Evolutionary conservation across 179 eudicot genomes (phyloP), one percentile per base, ranked within the genome.

Genomic region (Vitellaria paradoxa): DNA sequence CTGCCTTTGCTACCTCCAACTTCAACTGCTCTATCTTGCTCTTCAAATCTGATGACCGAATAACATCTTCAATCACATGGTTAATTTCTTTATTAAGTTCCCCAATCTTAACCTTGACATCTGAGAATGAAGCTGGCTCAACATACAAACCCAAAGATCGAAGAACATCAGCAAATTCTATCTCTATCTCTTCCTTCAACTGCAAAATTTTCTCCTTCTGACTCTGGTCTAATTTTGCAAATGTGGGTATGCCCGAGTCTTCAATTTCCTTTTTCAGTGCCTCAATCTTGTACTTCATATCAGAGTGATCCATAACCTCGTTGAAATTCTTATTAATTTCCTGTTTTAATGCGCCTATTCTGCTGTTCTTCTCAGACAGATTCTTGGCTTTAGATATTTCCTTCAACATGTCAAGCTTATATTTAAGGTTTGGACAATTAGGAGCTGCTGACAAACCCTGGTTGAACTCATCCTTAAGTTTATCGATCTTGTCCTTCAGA

Each of bases 371-470:
- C 79, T 86, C 87, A 42, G 85, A 83, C 10, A 85, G 67, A 72
- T 73, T 76, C 83, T 86, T 83, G 74, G 88, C 89, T 79, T 86
- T 82, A n/a, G 87, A 82, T 67, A 91, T 75, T 77, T 96, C 96
- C 74, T 90, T 82, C 76, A 92, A 79, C 99, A 89, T 86, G 69
- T 87, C 87, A 69, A 87, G 90, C 87, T 94, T 94, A 81, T 69
- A 71, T 73, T 72, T 87, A 46, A 92, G 86, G 83, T 88, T 91
- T 7, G 81, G 72, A 78, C 81, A 86, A 80, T 94, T 94, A 20
- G 96, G 94, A 75, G 96, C 90, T 30, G 87, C 47, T 3, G 90
- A 75, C 47, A 94, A 81, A 66, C 78, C 86, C 62, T 84, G 87
- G 52, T 79, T 85, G 68, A 88, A 85, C 82, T 94, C 96, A 7